Percentiles rank a stretch among this genome's conserved stretches.
phyloP scores from a whole-genome alignment of 768 basidiomycete genomes.

The Leccinum incarnatum region DNA sequence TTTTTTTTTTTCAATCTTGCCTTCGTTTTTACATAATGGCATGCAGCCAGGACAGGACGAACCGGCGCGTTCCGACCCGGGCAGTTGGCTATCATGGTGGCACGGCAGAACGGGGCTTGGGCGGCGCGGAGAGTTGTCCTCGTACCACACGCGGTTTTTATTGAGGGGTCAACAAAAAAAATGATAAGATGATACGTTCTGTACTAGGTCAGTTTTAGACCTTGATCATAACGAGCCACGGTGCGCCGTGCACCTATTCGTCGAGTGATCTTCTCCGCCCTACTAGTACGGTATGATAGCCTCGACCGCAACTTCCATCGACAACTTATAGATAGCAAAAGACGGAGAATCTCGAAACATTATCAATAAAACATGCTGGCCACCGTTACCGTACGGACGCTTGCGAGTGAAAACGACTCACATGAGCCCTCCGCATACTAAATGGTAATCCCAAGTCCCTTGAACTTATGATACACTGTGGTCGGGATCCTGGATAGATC shows the following conservation, averaged over 20 bases:
- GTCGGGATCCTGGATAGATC: conserved; percentile 14
- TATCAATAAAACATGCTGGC: conserved; percentile 6
- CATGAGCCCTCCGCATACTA: neutral
- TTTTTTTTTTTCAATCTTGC: too few species aligned
- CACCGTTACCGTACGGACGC: conserved; percentile 3
- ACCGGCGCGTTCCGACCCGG: too few species aligned
- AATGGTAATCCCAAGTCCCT: neutral
- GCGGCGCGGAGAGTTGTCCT: too few species aligned
- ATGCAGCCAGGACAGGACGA: too few species aligned
- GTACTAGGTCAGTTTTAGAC: conserved; percentile 4
- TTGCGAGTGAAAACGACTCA: neutral
- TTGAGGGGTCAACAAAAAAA: too few species aligned
- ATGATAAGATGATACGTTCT: neutral
- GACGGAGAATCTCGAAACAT: neutral
- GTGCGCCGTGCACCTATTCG: neutral
- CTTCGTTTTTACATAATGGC: too few species aligned
- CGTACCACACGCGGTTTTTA: too few species aligned
- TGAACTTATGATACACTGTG: neutral
- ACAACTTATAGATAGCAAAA: neutral
- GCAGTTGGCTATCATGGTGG: too few species aligned
- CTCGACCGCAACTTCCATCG: conserved; percentile 1
- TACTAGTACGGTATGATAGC: neutral
- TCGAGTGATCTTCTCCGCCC: conserved; percentile 4
- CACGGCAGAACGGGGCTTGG: too few species aligned
- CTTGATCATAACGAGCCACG: conserved; percentile 10